Conservation (phyloP, 164 flowering plant species). For the Nelumbo lutea region DNA sequence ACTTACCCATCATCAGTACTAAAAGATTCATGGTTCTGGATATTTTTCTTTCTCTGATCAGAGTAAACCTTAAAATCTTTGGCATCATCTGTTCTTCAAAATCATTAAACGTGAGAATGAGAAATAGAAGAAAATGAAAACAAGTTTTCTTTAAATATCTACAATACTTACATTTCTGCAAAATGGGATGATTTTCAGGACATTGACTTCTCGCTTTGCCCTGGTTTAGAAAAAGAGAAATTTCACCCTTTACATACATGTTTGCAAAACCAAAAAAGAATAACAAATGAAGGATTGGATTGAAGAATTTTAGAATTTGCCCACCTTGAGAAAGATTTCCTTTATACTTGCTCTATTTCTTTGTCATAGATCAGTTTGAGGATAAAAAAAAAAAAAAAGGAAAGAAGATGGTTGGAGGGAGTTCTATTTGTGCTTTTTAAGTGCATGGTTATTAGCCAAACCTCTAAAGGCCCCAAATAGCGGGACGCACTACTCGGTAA, state of each 20-base stretch:
- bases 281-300: neutral
- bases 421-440: too few relatives aligned
- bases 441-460: too few relatives aligned
- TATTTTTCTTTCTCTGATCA: conserved; percentile 14
- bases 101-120: neutral
- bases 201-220: conserved; percentile 24
- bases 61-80: conserved; percentile 19
- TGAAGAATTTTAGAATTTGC: neutral
- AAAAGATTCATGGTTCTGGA: conserved; percentile 8
- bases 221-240: conserved; percentile 13
- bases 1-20: conserved; percentile 20
- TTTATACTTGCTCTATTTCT: neutral
- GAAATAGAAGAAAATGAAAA: neutral
- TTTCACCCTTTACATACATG: neutral
- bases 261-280: neutral
- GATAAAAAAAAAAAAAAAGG: neutral
- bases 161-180: conserved; percentile 18
- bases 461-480: too few relatives aligned
- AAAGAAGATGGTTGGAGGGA: neutral
- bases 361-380: neutral
- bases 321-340: neutral
- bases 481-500: too few relatives aligned
- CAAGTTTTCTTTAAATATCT: neutral
- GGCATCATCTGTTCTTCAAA: neutral
- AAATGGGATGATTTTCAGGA: conserved; percentile 2